Percentiles rank a stretch among this genome's conserved stretches.
These are phyloP conservation scores for Brassica juncea DNA, from an alignment of 345 rosid genomes.

Conservation along the genomic window DNA sequence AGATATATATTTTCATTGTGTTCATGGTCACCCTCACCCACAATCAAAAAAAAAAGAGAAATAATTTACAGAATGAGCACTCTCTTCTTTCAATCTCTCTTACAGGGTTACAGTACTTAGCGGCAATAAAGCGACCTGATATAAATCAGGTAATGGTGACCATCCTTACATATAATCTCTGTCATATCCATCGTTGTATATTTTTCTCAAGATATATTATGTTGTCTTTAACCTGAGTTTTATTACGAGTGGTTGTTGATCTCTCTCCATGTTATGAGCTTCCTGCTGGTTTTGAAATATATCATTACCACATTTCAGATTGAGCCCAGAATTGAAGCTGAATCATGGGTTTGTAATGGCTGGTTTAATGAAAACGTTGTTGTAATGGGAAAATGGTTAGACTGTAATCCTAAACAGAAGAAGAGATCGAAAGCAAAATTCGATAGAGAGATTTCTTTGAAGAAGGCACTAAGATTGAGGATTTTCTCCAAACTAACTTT, in stretches of 20 bases:
- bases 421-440: slow-evolving; percentile 37
- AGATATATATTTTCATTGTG: too few species aligned
- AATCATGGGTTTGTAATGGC: slow-evolving; percentile 47
- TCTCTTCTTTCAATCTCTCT: not conserved
- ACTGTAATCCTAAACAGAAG: slow-evolving; percentile 49
- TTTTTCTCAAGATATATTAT: not conserved
- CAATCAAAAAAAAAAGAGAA: slow-evolving; percentile 9
- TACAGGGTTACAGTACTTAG: not conserved
- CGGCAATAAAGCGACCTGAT: not conserved
- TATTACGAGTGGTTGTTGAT: not conserved
- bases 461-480: too few species aligned
- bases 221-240: not conserved
- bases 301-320: not conserved
- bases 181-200: too few species aligned
- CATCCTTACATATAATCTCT: not conserved
- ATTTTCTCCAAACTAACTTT: too few species aligned
- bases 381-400: slow-evolving; percentile 71
- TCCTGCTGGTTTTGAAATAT: not conserved
- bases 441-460: too few species aligned
- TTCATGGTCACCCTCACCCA: not conserved
- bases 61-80: not conserved
- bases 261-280: not conserved
- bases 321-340: slow-evolving; percentile 13
- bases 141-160: not conserved
- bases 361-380: slow-evolving; percentile 59